A percentile compares a stretch with the other conserved stretches of the same genome.
Conservation (phyloP, 805 yeast genomes). For the Priceomyces medius region DNA sequence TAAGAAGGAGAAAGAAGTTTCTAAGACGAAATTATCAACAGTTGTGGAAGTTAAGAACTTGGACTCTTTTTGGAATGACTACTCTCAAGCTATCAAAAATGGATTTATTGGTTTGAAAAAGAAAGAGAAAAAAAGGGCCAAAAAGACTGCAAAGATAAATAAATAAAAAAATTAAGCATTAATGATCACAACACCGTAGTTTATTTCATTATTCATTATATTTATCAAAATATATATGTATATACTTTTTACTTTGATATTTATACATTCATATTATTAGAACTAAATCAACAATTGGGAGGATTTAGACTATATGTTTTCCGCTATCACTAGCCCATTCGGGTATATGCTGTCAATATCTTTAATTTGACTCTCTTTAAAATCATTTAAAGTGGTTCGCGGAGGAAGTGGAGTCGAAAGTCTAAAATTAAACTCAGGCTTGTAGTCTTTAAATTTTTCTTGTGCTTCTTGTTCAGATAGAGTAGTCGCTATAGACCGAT, state of each 20-base stretch:
- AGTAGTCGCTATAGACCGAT: conserved; percentile 16
- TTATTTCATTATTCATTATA: not conserved
- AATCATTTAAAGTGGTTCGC: conserved; percentile 26
- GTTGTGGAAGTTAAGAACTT: conserved; percentile 61
- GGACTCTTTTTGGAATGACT: conserved; percentile 75
- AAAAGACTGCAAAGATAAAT: conserved; percentile 43
- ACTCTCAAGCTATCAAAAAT: conserved; percentile 63
- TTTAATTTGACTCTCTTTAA: conserved; percentile 40
- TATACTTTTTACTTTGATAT: not conserved
- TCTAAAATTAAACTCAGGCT: conserved; percentile 28
- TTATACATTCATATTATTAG: not conserved
- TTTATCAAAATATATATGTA: not conserved
- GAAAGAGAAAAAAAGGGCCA: conserved; percentile 77
- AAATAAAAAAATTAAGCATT: conserved; percentile 12
- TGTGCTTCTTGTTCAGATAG: conserved; percentile 22
- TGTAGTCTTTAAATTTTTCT: conserved; percentile 21
- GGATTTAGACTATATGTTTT: conserved; percentile 23
- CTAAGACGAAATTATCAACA: conserved; percentile 66
- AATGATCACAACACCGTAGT: not conserved
- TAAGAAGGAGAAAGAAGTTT: conserved; percentile 39
- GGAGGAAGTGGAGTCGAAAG: conserved; percentile 42
- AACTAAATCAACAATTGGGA: not conserved
- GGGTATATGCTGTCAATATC: conserved; percentile 57
- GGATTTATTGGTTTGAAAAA: conserved; percentile 77
- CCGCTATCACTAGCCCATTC: conserved; percentile 59